Evolutionary conservation across 208 protist genomes (phyloP).

Genomic region (Kentomonas sorsogonicus): DNA sequence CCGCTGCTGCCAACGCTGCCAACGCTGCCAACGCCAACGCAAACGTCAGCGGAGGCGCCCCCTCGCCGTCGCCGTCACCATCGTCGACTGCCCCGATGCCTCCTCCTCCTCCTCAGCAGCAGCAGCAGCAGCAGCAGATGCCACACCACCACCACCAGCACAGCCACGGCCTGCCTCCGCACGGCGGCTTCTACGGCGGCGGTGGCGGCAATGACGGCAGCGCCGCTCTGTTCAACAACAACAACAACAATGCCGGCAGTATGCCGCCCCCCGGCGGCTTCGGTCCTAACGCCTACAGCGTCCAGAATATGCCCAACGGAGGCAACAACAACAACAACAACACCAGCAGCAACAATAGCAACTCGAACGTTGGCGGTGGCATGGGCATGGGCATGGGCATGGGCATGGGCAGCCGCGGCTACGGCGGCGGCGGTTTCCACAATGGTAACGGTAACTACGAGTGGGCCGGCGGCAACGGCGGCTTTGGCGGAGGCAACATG

Average conservation of each 20-base stretch:
- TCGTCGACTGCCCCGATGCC: too few relatives aligned
- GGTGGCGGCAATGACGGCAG: constrained; percentile 3
- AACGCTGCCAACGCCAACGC: too few relatives aligned
- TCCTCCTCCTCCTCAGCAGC: neutral
- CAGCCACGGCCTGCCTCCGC: too few relatives aligned
- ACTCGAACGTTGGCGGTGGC: constrained; percentile 10
- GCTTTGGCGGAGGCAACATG: constrained; percentile 10
- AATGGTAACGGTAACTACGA: constrained; percentile 2
- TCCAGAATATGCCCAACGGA: constrained; percentile 51
- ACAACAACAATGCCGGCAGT: constrained; percentile 20
- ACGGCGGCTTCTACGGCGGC: constrained; percentile 1
- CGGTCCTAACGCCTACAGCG: constrained; percentile 31
- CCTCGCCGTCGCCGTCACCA: too few relatives aligned
- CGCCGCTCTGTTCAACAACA: constrained; percentile 7
- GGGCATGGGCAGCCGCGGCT: constrained; percentile 12
- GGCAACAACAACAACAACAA: constrained; percentile 24
- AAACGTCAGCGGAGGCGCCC: too few relatives aligned
- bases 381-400: constrained; percentile 15
- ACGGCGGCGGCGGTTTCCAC: constrained; percentile 17
- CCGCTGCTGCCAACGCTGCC: constrained; percentile 6
- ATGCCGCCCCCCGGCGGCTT: constrained; percentile 40
- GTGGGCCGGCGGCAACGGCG: constrained; percentile 3
- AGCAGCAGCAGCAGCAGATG: constrained; percentile 2
- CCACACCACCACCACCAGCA: neutral
- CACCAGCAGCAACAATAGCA: constrained; percentile 20